Percentiles rank a stretch among this genome's conserved stretches.
Conservation (phyloP, 1,139 yeast species). For the Spathaspora sp. region DNA sequence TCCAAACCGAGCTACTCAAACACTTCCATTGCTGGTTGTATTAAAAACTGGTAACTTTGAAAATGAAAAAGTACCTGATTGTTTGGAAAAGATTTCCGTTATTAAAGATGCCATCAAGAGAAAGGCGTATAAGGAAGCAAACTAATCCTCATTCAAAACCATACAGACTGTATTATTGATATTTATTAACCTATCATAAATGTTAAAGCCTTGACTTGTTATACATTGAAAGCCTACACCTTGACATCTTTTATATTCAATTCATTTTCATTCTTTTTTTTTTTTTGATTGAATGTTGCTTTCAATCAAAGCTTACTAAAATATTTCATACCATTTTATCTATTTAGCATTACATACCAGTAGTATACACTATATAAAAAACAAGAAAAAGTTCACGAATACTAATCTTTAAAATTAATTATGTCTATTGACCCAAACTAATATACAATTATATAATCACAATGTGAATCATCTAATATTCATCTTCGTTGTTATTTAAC, state of each 20-base stretch:
- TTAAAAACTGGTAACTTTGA: constrained; percentile 66
- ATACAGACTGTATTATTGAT: background rate
- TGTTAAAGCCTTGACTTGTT: background rate
- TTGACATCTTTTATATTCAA: background rate
- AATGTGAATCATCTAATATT: constrained; percentile 5
- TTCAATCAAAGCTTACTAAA: background rate
- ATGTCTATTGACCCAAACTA: background rate
- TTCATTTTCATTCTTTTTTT: background rate
- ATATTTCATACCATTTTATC: background rate
- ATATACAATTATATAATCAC: background rate
- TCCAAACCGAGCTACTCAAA: constrained; percentile 70
- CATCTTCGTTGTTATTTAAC: constrained; percentile 21
- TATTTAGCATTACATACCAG: constrained; percentile 2
- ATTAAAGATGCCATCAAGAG: constrained; percentile 44
- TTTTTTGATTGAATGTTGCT: background rate
- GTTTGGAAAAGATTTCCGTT: constrained; percentile 38
- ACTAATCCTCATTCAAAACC: background rate
- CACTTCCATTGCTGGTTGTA: constrained; percentile 62
- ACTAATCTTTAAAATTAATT: background rate
- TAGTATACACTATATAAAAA: constrained; percentile 4
- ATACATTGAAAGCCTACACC: background rate
- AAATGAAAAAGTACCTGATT: constrained; percentile 51
- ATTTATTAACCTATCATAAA: background rate
- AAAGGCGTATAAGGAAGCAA: constrained; percentile 36
- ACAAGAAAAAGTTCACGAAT: background rate